A percentile compares a stretch with the other conserved stretches of the same genome.
Evolutionary conservation across 192 early-diverging fungal genomes (phyloP).

Genomic region (Umbelopsis ramanniana): DNA sequence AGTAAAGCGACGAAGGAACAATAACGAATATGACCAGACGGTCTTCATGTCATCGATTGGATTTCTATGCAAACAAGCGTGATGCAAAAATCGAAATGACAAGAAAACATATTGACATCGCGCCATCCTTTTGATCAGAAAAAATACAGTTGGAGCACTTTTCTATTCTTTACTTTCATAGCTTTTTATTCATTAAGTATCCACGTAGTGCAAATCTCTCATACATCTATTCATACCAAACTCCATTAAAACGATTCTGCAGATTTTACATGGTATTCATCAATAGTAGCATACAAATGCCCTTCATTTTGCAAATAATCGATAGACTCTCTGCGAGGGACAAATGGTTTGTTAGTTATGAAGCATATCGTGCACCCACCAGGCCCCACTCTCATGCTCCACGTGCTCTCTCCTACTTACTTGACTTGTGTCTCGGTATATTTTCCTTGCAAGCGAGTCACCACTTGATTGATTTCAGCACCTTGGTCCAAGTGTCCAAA

Average conservation of each 20-base stretch:
- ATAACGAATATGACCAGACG: neutral
- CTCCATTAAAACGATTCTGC: slow-evolving; percentile 26
- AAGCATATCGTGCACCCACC: neutral
- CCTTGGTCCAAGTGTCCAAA: slow-evolving; percentile 47
- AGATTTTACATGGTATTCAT: slow-evolving; percentile 66
- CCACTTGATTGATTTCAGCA: slow-evolving; percentile 46
- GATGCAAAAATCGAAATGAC: no score
- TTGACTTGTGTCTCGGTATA: slow-evolving; percentile 17
- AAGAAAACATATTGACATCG: no score
- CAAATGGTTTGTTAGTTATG: neutral
- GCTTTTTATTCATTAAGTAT: no score
- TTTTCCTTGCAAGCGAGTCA: slow-evolving; percentile 40
- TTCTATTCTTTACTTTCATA: no score
- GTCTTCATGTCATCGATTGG: no score
- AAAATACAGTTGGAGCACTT: no score
- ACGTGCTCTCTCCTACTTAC: neutral
- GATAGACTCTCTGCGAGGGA: slow-evolving; percentile 41
- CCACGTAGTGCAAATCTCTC: no score
- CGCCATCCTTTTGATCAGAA: no score
- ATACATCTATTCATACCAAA: neutral
- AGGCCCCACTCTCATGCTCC: no score
- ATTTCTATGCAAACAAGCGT: no score
- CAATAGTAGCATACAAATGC: slow-evolving; percentile 67
- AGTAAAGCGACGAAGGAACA: neutral
- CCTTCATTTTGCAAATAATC: slow-evolving; percentile 67